Conservation (phyloP, 352 stramenopile genomes). For the Phytophthora capsici region DNA sequence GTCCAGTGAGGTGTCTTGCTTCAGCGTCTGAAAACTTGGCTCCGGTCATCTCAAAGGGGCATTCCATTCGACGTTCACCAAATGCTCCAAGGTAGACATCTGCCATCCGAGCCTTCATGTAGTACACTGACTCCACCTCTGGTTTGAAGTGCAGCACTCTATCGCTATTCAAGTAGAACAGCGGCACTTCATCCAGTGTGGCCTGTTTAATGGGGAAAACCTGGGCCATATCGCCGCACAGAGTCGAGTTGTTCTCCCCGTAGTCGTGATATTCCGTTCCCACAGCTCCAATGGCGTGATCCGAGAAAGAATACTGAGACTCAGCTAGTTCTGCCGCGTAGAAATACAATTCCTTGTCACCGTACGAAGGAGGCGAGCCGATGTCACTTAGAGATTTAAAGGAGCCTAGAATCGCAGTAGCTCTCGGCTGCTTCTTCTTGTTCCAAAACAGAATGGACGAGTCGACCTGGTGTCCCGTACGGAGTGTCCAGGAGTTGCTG, state of each 20-base stretch:
- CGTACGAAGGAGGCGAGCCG: constrained; percentile 42
- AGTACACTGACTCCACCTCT: constrained; percentile 43
- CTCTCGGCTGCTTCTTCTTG: constrained; percentile 48
- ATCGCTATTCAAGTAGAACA: constrained; percentile 71
- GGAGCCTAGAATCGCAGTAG: constrained; percentile 53
- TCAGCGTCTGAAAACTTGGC: constrained; percentile 39
- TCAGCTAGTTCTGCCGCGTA: constrained; percentile 58
- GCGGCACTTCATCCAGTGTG: constrained; percentile 17
- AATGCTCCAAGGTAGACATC: constrained; percentile 52
- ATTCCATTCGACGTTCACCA: constrained; percentile 48
- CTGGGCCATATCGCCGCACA: constrained; percentile 35
- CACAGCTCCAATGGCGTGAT: constrained; percentile 38
- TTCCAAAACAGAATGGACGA: constrained; percentile 65
- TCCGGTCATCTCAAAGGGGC: constrained; percentile 50
- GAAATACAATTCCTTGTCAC: constrained; percentile 67
- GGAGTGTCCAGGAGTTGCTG: constrained; percentile 57
- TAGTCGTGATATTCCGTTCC: constrained; percentile 27
- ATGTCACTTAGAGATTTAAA: constrained; percentile 40
- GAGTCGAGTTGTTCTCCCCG: constrained; percentile 31
- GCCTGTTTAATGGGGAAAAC: constrained; percentile 27
- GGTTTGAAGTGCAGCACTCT: constrained; percentile 45
- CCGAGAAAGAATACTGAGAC: constrained; percentile 52
- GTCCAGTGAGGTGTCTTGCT: constrained; percentile 33
- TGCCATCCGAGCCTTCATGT: constrained; percentile 44
- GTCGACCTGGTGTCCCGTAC: constrained; percentile 56